Conservation (phyloP, 2,329 filamentous ascomycete species). For the Sclerotinia borealis region DNA sequence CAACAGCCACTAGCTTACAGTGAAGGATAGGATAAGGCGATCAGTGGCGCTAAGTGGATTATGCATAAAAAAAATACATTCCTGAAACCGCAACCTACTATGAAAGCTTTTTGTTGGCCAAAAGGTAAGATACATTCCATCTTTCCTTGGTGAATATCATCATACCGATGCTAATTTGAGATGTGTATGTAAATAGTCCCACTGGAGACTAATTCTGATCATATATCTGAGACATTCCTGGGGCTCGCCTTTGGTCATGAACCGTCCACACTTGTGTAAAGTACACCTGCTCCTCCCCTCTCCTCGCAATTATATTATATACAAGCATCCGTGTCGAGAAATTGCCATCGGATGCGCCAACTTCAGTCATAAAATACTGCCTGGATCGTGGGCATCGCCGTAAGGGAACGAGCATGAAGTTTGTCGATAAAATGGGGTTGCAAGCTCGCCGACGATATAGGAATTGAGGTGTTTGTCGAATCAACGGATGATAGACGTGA, state of each 20-base stretch:
- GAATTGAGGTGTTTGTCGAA: background rate
- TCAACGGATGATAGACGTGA: background rate
- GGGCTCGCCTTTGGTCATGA: background rate
- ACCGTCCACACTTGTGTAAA: background rate
- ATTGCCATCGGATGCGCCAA: background rate
- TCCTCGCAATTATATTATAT: background rate
- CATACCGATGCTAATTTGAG: background rate
- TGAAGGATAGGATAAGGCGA: background rate
- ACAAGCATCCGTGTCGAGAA: accelerated
- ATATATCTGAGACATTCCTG: background rate
- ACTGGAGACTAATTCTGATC: background rate
- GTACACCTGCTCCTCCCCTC: background rate
- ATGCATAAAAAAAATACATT: background rate
- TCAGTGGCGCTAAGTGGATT: background rate
- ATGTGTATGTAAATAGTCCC: background rate
- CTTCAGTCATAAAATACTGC: background rate
- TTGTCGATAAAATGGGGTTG: background rate
- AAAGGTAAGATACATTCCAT: background rate
- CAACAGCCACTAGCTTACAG: background rate
- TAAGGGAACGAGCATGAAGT: background rate
- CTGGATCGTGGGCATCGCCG: background rate
- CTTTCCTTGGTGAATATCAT: background rate
- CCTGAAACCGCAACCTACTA: background rate
- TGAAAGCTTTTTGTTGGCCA: background rate
- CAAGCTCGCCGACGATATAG: constrained; percentile 4